Evolutionary conservation across 1,284 basidiomycete genomes (phyloP), one percentile per base, ranked within the genome.

Genomic region (Papiliotrema flavescens): DNA sequence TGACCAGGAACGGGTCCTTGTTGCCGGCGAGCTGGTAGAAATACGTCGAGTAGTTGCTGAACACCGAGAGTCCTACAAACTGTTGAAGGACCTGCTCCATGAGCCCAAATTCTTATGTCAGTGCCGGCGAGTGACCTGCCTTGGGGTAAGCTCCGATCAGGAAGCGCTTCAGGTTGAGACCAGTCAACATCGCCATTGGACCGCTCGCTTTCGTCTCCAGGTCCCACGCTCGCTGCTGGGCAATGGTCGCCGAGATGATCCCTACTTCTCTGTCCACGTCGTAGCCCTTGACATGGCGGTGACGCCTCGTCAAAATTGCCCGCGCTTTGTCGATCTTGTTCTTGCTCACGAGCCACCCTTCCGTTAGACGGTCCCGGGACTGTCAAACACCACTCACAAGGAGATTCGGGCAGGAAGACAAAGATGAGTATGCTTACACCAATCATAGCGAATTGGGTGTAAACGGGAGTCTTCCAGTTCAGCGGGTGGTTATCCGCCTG

Each of bases 201-300:
- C 47, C 14, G 19, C 22, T 7, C 28, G 23, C 11, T 13, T 26
- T 17, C 2, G 36, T 24, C 17, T 15, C 13, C 6, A n/a, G 17
- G 19, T 49, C 39, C 23, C 49, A 39, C 37, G 17, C 6, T 39
- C 46, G 20, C 47, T 67, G 63, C 42, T 63, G 60, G 37, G 53
- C 61, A 36, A 67, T 49, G n/a, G 66, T 60, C 36, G 51, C 36
- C 17, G 61, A 49, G 57, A 66, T 56, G 46, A 54, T 54, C 0
- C 40, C 49, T 46, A 63, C 64, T 50, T 70, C 61, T 23, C 60
- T 51, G 26, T 70, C 67, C 20, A 58, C 58, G 50, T 70, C 59
- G 60, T 67, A 70, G 1, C 59, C 60, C 19, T 49, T 37, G 22
- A 67, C 55, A 34, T 55, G 54, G 13, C 59, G 60, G 51, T 63